Base-by-base conservation (phyloP, 805 yeast species). In the Saccharomycopsis olivae region DNA sequence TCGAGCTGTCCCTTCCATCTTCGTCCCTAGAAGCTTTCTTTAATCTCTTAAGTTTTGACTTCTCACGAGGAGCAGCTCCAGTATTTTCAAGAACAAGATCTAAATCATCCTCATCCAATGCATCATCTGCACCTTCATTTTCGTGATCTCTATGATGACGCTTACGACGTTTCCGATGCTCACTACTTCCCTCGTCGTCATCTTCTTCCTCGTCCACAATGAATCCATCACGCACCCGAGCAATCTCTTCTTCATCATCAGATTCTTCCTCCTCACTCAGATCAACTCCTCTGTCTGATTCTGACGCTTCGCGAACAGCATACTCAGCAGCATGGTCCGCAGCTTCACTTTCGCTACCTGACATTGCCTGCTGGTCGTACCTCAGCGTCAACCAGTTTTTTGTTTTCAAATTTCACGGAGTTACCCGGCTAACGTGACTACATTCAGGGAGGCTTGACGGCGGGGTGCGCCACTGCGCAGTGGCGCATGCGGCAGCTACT, bases 61-160 rank as follows among this genome's bases (percentile, higher is more conserved):
- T 56, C 23, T 17, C 15, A 5, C 35, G 50, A 1, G 53, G 57
- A 1, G 61, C 51, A n/a, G 74, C 79, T 29, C 96, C 96, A 0
- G 92, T 74, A 57, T 86, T 88, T 60, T 88, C 97, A 73, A 87
- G 71, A 41, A 92, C 67, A 33, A 92, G 70, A 50, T 89, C 97
- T 52, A 92, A 69, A 59, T 92, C 98, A 61, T 92, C 98, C 58
- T 89, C 96, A 54, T 92, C 96, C 38, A 92, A 68, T 38, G 75
- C 81, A 48, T 77, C 87, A 48, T 71, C 81, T 34, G 71, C 71
- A 31, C 68, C 73, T 6, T 65, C 66, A n/a, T n/a, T n/a, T n/a
- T n/a, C n/a, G n/a, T n/a, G n/a, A 48, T 58, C 67, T 57, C 54
- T 64, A 50, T 42, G 46, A 14, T 46, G 35, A 35, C 44, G 40